Evolutionary conservation across 2,329 filamentous ascomycete genomes (phyloP).

Genomic region (Fusarium burgessii): DNA sequence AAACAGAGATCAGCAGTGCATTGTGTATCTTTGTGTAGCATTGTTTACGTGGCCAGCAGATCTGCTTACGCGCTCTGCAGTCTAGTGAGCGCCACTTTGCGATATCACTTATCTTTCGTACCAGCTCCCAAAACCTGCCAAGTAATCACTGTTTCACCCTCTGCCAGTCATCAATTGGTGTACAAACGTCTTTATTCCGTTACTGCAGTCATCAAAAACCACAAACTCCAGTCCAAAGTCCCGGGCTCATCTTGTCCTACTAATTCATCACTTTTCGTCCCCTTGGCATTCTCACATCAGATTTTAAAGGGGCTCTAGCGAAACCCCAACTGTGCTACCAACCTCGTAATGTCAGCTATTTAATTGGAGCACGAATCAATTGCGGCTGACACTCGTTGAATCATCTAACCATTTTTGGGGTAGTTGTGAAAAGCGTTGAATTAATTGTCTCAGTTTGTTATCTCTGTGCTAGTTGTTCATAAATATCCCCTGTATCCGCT

Average conservation of each 20-base stretch:
- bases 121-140: neutral
- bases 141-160: neutral
- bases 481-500: neutral
- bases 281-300: slow-evolving; percentile 24
- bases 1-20: no score
- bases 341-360: neutral
- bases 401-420: slow-evolving; percentile 6
- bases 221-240: neutral
- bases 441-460: neutral
- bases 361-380: slow-evolving; percentile 7
- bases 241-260: neutral
- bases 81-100: neutral
- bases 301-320: slow-evolving; percentile 8
- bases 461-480: neutral
- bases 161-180: neutral
- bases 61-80: neutral
- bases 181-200: neutral
- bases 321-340: slow-evolving; percentile 19
- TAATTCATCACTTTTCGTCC: neutral
- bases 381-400: slow-evolving; percentile 15
- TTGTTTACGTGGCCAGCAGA: no score
- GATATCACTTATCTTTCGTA: neutral
- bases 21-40: no score
- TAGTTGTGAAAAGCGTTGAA: neutral
- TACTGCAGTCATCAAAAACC: rapidly evolving